Conservation (phyloP, 1,139 yeast species). For the Blastobotrys indianensis region DNA sequence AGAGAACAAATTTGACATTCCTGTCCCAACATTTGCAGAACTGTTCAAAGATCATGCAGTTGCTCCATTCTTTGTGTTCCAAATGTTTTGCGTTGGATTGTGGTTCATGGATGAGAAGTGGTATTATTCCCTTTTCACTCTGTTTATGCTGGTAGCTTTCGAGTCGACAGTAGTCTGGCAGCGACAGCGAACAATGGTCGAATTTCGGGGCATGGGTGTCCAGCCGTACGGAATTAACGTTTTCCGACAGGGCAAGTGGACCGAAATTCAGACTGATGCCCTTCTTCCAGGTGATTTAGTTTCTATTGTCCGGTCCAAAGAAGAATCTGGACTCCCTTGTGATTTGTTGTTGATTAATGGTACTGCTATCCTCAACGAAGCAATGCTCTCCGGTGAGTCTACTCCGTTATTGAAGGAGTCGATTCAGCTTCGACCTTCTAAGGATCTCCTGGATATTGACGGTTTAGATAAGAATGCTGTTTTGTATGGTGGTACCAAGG, state of each 20-base stretch:
- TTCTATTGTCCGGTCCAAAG: constrained; percentile 80
- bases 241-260: constrained; percentile 69
- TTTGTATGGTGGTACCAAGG: constrained; percentile 95
- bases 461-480: constrained; percentile 85
- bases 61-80: constrained; percentile 96
- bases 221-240: constrained; percentile 80
- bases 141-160: constrained; percentile 87
- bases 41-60: constrained; percentile 96
- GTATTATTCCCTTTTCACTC: constrained; percentile 88
- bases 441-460: constrained; percentile 63
- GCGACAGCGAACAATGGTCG: constrained; percentile 89
- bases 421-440: constrained; percentile 69
- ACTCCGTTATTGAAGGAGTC: constrained; percentile 95
- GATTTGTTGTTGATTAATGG: constrained; percentile 83
- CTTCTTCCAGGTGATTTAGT: constrained; percentile 90
- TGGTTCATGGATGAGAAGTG: constrained; percentile 98
- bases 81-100: constrained; percentile 87
- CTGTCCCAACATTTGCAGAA: constrained; percentile 86
- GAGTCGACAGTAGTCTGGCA: constrained; percentile 91
- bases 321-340: constrained; percentile 94
- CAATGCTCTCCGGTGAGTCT: constrained; percentile 97
- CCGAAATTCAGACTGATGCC: constrained; percentile 59
- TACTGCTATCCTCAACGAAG: constrained; percentile 90
- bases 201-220: constrained; percentile 95
- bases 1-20: constrained; percentile 82